These are phyloP conservation scores for Sclerotinia borealis DNA, from an alignment of 2,329 filamentous ascomycete species.

Conservation along the genomic window DNA sequence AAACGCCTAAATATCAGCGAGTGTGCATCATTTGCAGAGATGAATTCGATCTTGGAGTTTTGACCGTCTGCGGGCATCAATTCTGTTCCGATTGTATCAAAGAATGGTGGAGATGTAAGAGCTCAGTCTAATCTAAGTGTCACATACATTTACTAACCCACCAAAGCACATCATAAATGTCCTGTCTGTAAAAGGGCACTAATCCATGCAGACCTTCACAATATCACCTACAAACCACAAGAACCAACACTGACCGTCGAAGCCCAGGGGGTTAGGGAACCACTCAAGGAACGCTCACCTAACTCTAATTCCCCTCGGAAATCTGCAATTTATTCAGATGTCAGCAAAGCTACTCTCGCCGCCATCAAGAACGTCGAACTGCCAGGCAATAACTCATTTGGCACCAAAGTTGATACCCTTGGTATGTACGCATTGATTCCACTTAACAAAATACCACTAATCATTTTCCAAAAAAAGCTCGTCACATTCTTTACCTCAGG, in stretches of 20 bases:
- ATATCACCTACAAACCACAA: conserved; percentile 77
- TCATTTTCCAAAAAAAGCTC: conserved; percentile 35
- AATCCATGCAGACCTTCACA: conserved; percentile 63
- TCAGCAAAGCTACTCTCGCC: conserved; percentile 62
- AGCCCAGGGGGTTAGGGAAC: conserved; percentile 42
- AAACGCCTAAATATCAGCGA: conserved; percentile 55
- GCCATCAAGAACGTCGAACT: conserved; percentile 81
- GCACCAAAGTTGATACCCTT: conserved; percentile 83
- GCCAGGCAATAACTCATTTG: conserved; percentile 60
- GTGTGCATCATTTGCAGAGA: conserved; percentile 84
- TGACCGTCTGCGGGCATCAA: conserved; percentile 85
- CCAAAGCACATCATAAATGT: conserved; percentile 13
- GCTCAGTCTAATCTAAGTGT: neutral
- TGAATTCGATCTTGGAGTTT: conserved; percentile 67
- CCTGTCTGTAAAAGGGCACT: conserved; percentile 68
- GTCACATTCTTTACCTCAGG: conserved; percentile 81
- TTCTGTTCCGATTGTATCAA: conserved; percentile 86
- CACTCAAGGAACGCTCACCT: conserved; percentile 23
- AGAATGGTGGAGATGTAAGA: conserved; percentile 55
- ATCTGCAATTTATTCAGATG: conserved; percentile 68
- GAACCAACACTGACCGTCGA: conserved; percentile 56
- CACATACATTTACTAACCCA: neutral
- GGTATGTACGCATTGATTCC: neutral
- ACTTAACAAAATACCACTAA: neutral
- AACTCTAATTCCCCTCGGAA: conserved; percentile 23